Percentiles rank a stretch among this genome's conserved stretches.
These are phyloP conservation scores for Boeremia lycopersici DNA, from an alignment of 2,329 filamentous ascomycete species.

Conservation along the genomic window DNA sequence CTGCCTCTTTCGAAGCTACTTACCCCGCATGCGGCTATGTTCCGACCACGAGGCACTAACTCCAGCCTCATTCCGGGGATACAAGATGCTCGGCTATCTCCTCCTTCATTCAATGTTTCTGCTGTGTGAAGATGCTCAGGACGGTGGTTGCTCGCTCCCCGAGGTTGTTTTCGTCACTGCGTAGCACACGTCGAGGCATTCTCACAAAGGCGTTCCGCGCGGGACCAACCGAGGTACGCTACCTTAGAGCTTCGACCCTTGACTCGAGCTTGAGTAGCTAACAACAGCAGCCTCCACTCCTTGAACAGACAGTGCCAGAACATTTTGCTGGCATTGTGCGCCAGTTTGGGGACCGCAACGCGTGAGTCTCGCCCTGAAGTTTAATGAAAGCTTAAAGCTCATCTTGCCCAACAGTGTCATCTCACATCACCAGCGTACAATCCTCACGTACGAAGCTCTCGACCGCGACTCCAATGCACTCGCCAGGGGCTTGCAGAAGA, in stretches of 20 bases:
- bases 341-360: conserved; percentile 66
- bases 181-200: conserved; percentile 30
- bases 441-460: conserved; percentile 75
- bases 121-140: conserved; percentile 35
- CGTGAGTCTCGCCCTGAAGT: conserved; percentile 49
- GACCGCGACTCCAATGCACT: conserved; percentile 78
- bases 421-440: conserved; percentile 65
- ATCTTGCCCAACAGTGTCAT: conserved; percentile 55
- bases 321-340: conserved; percentile 73
- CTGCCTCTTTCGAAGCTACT: conserved; percentile 9
- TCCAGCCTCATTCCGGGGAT: conserved; percentile 3
- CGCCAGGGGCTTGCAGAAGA: conserved; percentile 69
- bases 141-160: conserved; percentile 29
- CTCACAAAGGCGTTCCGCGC: conserved; percentile 41
- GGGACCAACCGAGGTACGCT: conserved; percentile 42
- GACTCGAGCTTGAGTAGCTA: conserved; percentile 7
- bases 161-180: conserved; percentile 4
- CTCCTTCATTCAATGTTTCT: conserved; percentile 19
- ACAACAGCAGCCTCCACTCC: conserved; percentile 64
- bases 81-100: conserved; percentile 12
- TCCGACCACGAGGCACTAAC: conserved; percentile 9
- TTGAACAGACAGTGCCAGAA: conserved; percentile 71
- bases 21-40: conserved; percentile 22
- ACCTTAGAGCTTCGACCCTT: conserved; percentile 1
- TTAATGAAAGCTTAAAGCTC: neutral